Conservation (phyloP, 768 basidiomycete genomes). For the Tricholoma sp. region DNA sequence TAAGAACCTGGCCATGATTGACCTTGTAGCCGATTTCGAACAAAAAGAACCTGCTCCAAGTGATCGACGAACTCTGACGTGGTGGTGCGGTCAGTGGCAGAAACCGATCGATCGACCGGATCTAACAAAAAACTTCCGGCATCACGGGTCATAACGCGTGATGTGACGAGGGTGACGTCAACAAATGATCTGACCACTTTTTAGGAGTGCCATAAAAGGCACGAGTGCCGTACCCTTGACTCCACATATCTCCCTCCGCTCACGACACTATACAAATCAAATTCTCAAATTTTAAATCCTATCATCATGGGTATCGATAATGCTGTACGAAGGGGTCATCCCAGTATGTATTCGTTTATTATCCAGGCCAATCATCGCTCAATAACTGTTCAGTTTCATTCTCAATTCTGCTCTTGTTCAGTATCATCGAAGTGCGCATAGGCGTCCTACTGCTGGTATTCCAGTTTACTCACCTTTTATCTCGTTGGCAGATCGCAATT, state of each 20-base stretch:
- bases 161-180: background rate
- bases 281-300: too few species aligned
- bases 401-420: constrained; percentile 51
- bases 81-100: too few species aligned
- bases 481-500: constrained; percentile 48
- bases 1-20: too few species aligned
- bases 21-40: too few species aligned
- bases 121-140: too few species aligned
- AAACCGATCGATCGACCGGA: too few species aligned
- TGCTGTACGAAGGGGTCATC: constrained; percentile 46
- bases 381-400: constrained; percentile 37
- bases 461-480: background rate
- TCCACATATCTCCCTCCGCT: background rate
- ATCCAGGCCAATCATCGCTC: constrained; percentile 41
- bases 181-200: background rate
- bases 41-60: too few species aligned
- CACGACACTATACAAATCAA: too few species aligned
- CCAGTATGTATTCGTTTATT: constrained; percentile 35
- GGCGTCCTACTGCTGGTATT: too few species aligned
- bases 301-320: constrained; percentile 9
- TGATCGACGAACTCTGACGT: too few species aligned
- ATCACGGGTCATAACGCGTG: too few species aligned
- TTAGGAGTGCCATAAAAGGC: background rate
- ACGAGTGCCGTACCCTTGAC: too few species aligned
- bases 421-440: constrained; percentile 54